phyloP scores from a whole-genome alignment of 345 rosid species.

The Microcos paniculata region DNA sequence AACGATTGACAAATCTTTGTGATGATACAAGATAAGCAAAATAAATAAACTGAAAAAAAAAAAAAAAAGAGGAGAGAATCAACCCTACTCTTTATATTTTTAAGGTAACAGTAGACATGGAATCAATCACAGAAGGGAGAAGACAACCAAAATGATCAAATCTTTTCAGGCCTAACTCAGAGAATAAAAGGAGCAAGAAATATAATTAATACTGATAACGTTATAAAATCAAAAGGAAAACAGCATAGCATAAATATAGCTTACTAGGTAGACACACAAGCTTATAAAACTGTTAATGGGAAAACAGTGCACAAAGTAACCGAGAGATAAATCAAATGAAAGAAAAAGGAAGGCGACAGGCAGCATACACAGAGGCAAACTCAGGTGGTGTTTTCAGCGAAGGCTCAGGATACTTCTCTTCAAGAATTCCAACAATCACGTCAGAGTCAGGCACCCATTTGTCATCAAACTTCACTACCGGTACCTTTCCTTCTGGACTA shows the following conservation, averaged over 20 bases:
- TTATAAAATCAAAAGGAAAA: not conserved
- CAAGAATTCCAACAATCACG: slow-evolving; percentile 69
- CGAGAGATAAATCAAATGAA: not conserved
- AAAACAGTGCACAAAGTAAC: not conserved
- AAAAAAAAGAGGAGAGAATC: too few species aligned
- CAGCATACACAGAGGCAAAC: slow-evolving; percentile 59
- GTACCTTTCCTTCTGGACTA: slow-evolving; percentile 83
- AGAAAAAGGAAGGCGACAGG: not conserved
- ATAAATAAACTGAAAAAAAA: too few species aligned
- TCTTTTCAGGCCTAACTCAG: not conserved
- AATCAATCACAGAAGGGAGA: not conserved
- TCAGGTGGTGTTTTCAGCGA: slow-evolving; percentile 63
- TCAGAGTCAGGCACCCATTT: slow-evolving; percentile 92
- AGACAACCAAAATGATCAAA: not conserved
- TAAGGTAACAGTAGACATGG: not conserved
- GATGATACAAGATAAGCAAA: not conserved
- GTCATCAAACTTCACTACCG: slow-evolving; percentile 67
- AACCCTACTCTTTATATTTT: not conserved
- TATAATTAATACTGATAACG: too few species aligned
- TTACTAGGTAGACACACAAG: not conserved
- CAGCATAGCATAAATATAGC: not conserved
- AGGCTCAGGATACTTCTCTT: slow-evolving; percentile 83
- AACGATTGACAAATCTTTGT: not conserved
- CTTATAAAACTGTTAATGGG: not conserved
- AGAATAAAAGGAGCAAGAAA: not conserved